Conservation (phyloP, 495 filamentous ascomycete genomes). For the Hypoxylon crocopeplum region DNA sequence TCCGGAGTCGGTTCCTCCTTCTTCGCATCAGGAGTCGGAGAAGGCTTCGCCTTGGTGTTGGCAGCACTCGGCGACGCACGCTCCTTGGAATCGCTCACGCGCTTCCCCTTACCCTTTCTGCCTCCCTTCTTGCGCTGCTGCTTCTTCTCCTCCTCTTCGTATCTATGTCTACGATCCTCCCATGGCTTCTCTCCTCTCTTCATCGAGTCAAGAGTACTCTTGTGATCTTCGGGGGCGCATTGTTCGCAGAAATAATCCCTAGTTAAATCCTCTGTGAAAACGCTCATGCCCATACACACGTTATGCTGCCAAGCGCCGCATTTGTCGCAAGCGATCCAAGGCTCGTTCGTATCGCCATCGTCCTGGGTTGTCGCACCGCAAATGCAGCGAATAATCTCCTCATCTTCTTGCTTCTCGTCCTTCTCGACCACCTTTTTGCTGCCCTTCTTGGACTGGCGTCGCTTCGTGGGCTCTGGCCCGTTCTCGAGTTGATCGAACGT, state of each 20-base stretch:
- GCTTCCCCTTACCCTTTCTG: slow-evolving; percentile 59
- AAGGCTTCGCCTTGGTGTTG: slow-evolving; percentile 44
- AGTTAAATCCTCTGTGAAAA: slow-evolving; percentile 75
- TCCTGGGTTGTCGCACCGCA: slow-evolving; percentile 89
- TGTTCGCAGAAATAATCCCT: slow-evolving; percentile 87
- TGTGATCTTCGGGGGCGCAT: slow-evolving; percentile 84
- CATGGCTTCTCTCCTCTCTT: slow-evolving; percentile 82
- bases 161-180: slow-evolving; percentile 70
- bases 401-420: slow-evolving; percentile 66
- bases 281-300: slow-evolving; percentile 86
- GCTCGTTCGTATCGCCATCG: slow-evolving; percentile 77
- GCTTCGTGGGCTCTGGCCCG: slow-evolving; percentile 65
- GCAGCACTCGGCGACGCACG: slow-evolving; percentile 44
- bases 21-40: slow-evolving; percentile 50
- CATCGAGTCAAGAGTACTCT: slow-evolving; percentile 74
- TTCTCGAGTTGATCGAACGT: slow-evolving; percentile 75
- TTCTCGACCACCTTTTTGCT: slow-evolving; percentile 60
- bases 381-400: slow-evolving; percentile 83
- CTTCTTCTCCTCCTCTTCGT: slow-evolving; percentile 57
- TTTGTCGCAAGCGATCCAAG: slow-evolving; percentile 89
- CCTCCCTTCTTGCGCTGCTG: slow-evolving; percentile 56
- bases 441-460: slow-evolving; percentile 64
- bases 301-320: slow-evolving; percentile 97
- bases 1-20: slow-evolving; percentile 47
- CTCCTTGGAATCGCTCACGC: slow-evolving; percentile 57